Conservation (phyloP, 106 monocot species). For the Phalaenopsis equestris region DNA sequence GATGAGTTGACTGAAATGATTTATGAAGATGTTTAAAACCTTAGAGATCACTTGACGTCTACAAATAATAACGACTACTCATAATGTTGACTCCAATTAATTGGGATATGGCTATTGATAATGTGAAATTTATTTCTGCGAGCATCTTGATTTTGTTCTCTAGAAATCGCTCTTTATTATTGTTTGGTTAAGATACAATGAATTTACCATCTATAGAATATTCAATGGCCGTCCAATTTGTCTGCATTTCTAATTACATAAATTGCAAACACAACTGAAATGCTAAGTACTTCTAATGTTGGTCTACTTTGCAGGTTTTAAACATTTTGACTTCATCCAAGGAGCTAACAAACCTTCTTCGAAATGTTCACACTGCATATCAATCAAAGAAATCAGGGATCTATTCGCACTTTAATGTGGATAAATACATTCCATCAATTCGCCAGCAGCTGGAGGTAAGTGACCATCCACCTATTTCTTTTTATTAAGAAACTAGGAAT, state of each 20-base stretch:
- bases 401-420: slow-evolving; percentile 24
- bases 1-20: too few relatives aligned
- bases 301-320: slow-evolving; percentile 32
- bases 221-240: neutral
- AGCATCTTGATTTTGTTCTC: too few relatives aligned
- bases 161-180: too few relatives aligned
- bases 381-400: slow-evolving; percentile 40
- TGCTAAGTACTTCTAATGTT: neutral
- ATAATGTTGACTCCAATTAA: too few relatives aligned
- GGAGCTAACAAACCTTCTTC: slow-evolving; percentile 57
- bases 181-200: too few relatives aligned
- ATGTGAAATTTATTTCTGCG: too few relatives aligned
- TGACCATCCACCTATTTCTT: neutral
- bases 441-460: slow-evolving; percentile 67
- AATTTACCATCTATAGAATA: too few relatives aligned
- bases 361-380: slow-evolving; percentile 49
- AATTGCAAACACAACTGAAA: neutral
- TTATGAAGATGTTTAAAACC: too few relatives aligned
- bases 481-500: neutral
- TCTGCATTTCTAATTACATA: neutral
- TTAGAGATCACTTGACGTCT: too few relatives aligned
- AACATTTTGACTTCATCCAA: slow-evolving; percentile 48
- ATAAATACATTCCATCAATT: slow-evolving; percentile 57
- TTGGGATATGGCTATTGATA: too few relatives aligned
- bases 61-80: too few relatives aligned